Evolutionary conservation across 2,329 filamentous ascomycete species (phyloP), one percentile per base, ranked within the genome.

Genomic region (Microascus cirrosus): DNA sequence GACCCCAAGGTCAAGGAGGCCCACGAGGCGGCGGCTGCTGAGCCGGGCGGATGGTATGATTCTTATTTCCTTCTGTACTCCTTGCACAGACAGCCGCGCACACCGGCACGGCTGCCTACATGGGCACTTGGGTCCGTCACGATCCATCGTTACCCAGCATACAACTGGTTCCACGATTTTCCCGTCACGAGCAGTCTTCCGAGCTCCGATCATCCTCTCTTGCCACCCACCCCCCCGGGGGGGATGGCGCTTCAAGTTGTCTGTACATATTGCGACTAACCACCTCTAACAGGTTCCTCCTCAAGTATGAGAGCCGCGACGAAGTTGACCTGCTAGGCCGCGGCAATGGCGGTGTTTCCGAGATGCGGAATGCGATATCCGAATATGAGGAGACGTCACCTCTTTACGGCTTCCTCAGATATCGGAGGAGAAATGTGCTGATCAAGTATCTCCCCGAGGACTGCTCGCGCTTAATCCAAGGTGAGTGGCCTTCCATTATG

Each of bases 1-100:
- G 82, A 84, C 75, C 77, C 81, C 65, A 82, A 84, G 69, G 82
- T 99, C 74, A 83, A 85, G 73, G 90, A 95, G 75, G 91, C 92
- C 67, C 86, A 95, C 74, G 87, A 92, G 69, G 77, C 83, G 65
- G 89, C 90, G 59, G 77, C 86, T 65, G 82, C 82, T 60, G 94
- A 97, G 73, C 84, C 90, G 59, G 92, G 91, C 76, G 92, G 91
- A 86, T 99, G 94, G 94, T 97, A 81, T 73, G 88, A 77, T n/a
- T 2, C 12, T 45, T 28, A 13, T 32, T 28, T 39, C n/a, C 3
- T 13, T 52, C 42, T 25, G 24, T 36, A 32, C 24, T 15, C 36
- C 15, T 42, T 53, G 20, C 28, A 25, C 32, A 48, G n/a, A 20
- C 45, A 50, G 4, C 45, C 45, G 45, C 45, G 45, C n/a, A 50